These are phyloP conservation scores for Emericellopsis cladophorae DNA, from an alignment of 2,329 filamentous ascomycete genomes.

Conservation along the genomic window DNA sequence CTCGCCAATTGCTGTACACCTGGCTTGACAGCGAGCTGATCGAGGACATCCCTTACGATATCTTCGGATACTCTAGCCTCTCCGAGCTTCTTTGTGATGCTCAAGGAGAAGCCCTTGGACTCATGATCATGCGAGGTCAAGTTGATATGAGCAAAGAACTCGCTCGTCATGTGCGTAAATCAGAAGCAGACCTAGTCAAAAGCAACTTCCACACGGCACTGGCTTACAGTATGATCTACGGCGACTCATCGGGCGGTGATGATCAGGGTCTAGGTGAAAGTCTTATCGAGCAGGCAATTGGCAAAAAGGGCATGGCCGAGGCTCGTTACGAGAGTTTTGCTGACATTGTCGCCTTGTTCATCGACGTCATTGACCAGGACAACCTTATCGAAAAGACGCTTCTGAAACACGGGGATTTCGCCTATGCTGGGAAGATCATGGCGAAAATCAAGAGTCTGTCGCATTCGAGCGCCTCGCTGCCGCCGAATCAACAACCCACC, in stretches of 20 bases:
- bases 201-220: constrained; percentile 64
- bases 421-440: constrained; percentile 51
- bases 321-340: constrained; percentile 60
- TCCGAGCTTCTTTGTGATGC: constrained; percentile 56
- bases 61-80: constrained; percentile 68
- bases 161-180: constrained; percentile 39
- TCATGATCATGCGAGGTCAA: constrained; percentile 72
- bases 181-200: constrained; percentile 45
- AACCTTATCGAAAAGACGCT: constrained; percentile 59
- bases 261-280: constrained; percentile 46
- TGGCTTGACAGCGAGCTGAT: constrained; percentile 64
- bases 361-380: constrained; percentile 68
- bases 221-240: constrained; percentile 70
- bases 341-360: constrained; percentile 63
- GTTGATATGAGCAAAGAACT: constrained; percentile 50
- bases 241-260: constrained; percentile 11
- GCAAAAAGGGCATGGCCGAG: constrained; percentile 48
- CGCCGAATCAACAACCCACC: constrained; percentile 72
- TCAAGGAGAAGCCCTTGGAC: constrained; percentile 64
- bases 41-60: constrained; percentile 65
- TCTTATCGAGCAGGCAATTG: constrained; percentile 56
- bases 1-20: constrained; percentile 79
- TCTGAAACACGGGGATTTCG: constrained; percentile 42
- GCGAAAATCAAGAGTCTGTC: constrained; percentile 56
- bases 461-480: constrained; percentile 51